A percentile compares a stretch with the other conserved stretches of the same genome.
Evolutionary conservation across 495 filamentous ascomycete genomes (phyloP).

Genomic region (Hyphodiscus hymeniophilus): DNA sequence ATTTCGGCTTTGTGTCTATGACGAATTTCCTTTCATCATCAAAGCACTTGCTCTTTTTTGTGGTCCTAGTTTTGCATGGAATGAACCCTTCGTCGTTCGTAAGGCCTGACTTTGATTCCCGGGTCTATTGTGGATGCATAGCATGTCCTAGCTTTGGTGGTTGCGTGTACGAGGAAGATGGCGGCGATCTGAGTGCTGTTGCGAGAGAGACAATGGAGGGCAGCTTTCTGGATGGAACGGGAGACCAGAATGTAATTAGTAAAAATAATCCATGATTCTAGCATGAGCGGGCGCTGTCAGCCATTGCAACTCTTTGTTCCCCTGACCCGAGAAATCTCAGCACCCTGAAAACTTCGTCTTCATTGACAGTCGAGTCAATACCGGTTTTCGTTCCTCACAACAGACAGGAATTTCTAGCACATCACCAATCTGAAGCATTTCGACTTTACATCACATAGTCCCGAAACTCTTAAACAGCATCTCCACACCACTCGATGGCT

Average conservation of each 20-base stretch:
- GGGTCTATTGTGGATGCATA: neutral
- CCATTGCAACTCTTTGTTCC: too few species aligned
- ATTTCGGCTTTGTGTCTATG: neutral
- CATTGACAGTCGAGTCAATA: too few species aligned
- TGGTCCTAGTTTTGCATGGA: neutral
- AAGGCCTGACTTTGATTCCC: neutral
- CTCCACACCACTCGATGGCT: too few species aligned
- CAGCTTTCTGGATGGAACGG: neutral
- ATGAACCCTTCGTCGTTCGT: neutral
- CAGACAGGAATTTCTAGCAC: too few species aligned
- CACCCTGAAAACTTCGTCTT: too few species aligned
- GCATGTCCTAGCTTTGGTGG: neutral
- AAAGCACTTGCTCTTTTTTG: slow-evolving; percentile 1
- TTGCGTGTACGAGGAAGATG: neutral
- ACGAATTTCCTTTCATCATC: slow-evolving; percentile 2
- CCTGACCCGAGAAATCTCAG: too few species aligned
- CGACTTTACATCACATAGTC: too few species aligned
- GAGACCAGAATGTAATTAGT: neutral
- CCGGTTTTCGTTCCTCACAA: too few species aligned
- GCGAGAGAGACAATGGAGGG: neutral
- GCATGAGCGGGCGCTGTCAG: too few species aligned
- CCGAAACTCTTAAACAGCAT: too few species aligned
- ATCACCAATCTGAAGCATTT: too few species aligned
- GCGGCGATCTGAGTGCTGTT: neutral
- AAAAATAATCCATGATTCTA: neutral